Evolutionary conservation across 345 rosid species (phyloP).

Genomic region (Ceriops decandra): DNA sequence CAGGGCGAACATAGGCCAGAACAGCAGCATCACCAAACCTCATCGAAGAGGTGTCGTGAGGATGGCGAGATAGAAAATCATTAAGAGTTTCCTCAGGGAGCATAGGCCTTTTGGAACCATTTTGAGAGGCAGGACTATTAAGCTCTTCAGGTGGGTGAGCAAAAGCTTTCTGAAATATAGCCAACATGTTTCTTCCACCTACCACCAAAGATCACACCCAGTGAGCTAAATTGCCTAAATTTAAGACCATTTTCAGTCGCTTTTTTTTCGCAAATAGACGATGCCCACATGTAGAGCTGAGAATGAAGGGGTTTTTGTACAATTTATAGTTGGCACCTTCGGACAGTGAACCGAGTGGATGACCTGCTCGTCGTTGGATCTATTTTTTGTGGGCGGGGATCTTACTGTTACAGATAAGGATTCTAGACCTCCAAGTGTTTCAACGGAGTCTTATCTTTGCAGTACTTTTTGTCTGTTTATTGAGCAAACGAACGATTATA

Average conservation of each 20-base stretch:
- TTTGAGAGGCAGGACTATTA: slow-evolving; percentile 18
- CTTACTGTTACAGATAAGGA: too few relatives aligned
- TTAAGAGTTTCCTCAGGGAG: slow-evolving; percentile 23
- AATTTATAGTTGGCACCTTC: neutral
- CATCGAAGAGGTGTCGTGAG: slow-evolving; percentile 18
- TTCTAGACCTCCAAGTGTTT: too few relatives aligned
- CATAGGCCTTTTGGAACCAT: slow-evolving; percentile 13
- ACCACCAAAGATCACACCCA: neutral
- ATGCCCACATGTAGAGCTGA: neutral
- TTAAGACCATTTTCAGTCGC: too few relatives aligned
- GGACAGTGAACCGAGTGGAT: too few relatives aligned
- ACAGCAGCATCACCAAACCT: slow-evolving; percentile 25
- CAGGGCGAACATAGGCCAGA: slow-evolving; percentile 23
- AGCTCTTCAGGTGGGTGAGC: slow-evolving; percentile 36
- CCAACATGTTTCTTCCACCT: slow-evolving; percentile 18
- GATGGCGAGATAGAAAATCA: slow-evolving; percentile 20
- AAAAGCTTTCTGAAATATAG: slow-evolving; percentile 25
- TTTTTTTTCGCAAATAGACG: neutral
- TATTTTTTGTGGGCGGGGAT: too few relatives aligned
- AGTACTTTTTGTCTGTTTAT: too few relatives aligned
- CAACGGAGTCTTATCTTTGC: too few relatives aligned
- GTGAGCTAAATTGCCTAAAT: neutral
- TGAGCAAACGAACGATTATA: too few relatives aligned
- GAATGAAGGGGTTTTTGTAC: neutral
- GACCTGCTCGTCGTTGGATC: too few relatives aligned